These are phyloP conservation scores for Ascodesmis nigricans DNA, from an alignment of 495 filamentous ascomycete genomes.

Conservation along the genomic window DNA sequence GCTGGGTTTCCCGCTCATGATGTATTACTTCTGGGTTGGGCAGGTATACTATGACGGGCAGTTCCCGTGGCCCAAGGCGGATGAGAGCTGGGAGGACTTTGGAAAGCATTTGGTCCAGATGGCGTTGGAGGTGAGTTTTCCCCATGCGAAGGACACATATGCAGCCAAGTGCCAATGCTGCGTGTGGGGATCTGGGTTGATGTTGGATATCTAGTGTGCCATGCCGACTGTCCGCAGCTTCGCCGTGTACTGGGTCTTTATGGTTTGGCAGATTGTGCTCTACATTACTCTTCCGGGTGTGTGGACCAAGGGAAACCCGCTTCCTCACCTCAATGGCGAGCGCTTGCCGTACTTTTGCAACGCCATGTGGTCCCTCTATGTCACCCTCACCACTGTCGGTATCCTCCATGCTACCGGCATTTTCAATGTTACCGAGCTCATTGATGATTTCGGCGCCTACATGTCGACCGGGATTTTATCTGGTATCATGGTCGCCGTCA, in stretches of 20 bases:
- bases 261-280: slow-evolving; percentile 56
- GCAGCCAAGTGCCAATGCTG: too few relatives aligned
- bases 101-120: slow-evolving; percentile 40
- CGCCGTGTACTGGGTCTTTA: slow-evolving; percentile 81
- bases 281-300: slow-evolving; percentile 75
- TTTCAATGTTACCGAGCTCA: slow-evolving; percentile 79
- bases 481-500: slow-evolving; percentile 54
- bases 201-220: slow-evolving; percentile 30
- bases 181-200: background rate
- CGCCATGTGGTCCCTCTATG: slow-evolving; percentile 66
- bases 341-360: slow-evolving; percentile 88
- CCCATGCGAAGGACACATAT: background rate
- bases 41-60: slow-evolving; percentile 75
- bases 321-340: slow-evolving; percentile 57
- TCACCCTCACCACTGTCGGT: slow-evolving; percentile 45
- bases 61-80: slow-evolving; percentile 43
- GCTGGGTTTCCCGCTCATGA: slow-evolving; percentile 73
- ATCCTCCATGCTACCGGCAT: slow-evolving; percentile 55
- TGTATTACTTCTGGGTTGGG: slow-evolving; percentile 99
- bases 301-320: slow-evolving; percentile 60
- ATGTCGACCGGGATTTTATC: slow-evolving; percentile 78
- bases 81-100: slow-evolving; percentile 46
- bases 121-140: slow-evolving; percentile 33
- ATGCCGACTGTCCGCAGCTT: slow-evolving; percentile 63
- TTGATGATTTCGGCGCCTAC: slow-evolving; percentile 87